phyloP scores from a whole-genome alignment of 805 yeast genomes.

The Candida ascalaphidarum region DNA sequence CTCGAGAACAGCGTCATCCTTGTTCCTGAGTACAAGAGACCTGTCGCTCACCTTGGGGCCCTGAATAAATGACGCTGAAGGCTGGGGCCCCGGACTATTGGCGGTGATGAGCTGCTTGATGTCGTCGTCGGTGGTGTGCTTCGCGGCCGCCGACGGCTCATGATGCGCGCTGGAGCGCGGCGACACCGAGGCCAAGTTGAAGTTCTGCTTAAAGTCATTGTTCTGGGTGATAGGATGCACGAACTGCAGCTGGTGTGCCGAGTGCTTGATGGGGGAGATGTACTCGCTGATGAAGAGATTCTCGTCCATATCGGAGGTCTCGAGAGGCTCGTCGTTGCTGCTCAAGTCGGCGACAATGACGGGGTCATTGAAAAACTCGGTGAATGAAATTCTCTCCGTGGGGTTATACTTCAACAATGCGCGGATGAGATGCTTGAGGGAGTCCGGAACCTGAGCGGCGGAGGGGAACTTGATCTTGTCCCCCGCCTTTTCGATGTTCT shows the following conservation, averaged over 20 bases:
- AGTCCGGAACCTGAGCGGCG: conserved; percentile 52
- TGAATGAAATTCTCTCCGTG: conserved; percentile 77
- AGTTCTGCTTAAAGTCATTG: too few species aligned
- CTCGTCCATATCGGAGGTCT: conserved; percentile 63
- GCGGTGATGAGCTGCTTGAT: conserved; percentile 36
- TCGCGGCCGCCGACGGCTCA: too few species aligned
- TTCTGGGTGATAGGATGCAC: conserved; percentile 7
- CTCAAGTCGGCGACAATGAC: conserved; percentile 49
- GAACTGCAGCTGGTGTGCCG: conserved; percentile 10
- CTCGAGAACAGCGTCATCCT: conserved; percentile 50
- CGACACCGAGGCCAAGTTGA: too few species aligned
- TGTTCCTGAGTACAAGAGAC: conserved; percentile 6
- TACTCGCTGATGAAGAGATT: conserved; percentile 82
- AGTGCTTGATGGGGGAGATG: conserved; percentile 34
- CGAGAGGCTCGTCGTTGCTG: conserved; percentile 49
- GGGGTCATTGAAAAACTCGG: conserved; percentile 76
- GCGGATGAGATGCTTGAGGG: conserved; percentile 62
- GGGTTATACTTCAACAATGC: conserved; percentile 78
- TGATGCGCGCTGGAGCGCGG: too few species aligned
- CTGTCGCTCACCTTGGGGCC: conserved; percentile 2
- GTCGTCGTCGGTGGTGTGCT: conserved; percentile 29
- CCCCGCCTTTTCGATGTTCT: conserved; percentile 75
- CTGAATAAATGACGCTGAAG: neutral
- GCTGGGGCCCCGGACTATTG: conserved; percentile 36
- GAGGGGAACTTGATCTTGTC: conserved; percentile 75